Evolutionary conservation across 139 green algal genomes (phyloP).

Genomic region (Chlorella sp.): DNA sequence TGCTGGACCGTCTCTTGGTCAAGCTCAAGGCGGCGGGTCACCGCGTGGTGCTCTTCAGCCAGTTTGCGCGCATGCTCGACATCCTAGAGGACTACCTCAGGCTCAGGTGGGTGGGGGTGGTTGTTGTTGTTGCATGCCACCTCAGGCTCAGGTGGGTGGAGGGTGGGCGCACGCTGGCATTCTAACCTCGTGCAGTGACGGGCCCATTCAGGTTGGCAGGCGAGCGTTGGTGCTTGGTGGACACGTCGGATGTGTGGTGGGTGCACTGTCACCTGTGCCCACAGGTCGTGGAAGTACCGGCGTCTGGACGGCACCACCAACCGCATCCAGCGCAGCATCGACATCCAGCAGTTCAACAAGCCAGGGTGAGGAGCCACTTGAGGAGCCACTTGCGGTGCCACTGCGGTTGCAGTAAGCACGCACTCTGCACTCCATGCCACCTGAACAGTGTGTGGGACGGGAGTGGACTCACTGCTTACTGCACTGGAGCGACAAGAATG

Average conservation of each 20-base stretch:
- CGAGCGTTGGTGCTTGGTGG: not conserved
- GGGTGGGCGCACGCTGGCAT: too few species aligned
- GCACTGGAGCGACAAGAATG: too few species aligned
- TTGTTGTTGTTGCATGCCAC: too few species aligned
- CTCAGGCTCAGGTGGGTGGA: too few species aligned
- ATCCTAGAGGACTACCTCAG: slow-evolving; percentile 65
- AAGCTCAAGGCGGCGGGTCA: slow-evolving; percentile 65
- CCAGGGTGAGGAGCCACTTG: not conserved
- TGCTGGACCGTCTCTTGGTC: slow-evolving; percentile 71
- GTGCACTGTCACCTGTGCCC: too few species aligned
- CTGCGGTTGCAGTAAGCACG: too few species aligned
- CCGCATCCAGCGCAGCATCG: slow-evolving; percentile 60
- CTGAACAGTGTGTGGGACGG: too few species aligned
- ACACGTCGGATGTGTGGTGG: not conserved
- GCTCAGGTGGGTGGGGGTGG: slow-evolving; percentile 5
- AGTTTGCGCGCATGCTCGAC: slow-evolving; percentile 68
- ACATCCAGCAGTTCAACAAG: slow-evolving; percentile 73
- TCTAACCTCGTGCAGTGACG: too few species aligned
- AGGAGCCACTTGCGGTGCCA: too few species aligned
- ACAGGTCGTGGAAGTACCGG: slow-evolving; percentile 25
- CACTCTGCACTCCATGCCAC: too few species aligned
- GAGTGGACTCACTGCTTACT: too few species aligned
- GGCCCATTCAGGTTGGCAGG: too few species aligned
- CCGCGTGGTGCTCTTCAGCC: slow-evolving; percentile 76
- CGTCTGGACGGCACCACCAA: slow-evolving; percentile 67